Conservation (phyloP, 768 basidiomycete genomes). For the Rhizopogon rudus region DNA sequence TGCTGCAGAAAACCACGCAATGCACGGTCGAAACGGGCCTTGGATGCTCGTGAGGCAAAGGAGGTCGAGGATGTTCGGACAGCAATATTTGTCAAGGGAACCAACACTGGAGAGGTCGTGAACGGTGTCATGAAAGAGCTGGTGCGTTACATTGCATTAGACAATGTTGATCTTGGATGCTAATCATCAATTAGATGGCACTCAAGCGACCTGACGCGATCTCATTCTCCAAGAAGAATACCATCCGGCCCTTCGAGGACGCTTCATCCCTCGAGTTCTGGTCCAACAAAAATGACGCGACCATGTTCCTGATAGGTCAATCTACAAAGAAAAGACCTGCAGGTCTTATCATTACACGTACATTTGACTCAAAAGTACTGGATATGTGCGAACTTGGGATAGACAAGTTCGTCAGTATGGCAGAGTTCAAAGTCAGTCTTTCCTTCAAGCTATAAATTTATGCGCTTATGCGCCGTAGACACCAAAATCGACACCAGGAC, state of each 20-base stretch:
- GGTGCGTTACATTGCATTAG: constrained; percentile 37
- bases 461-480: constrained; percentile 43
- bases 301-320: constrained; percentile 85
- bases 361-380: constrained; percentile 79
- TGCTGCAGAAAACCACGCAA: constrained; percentile 81
- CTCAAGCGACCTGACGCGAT: constrained; percentile 90
- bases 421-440: constrained; percentile 70
- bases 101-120: constrained; percentile 77
- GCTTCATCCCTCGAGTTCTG: constrained; percentile 84
- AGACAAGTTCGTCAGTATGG: constrained; percentile 74
- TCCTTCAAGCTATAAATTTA: not conserved
- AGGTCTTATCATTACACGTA: constrained; percentile 78
- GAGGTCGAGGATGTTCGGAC: constrained; percentile 86
- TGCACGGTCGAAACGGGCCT: constrained; percentile 87
- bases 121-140: constrained; percentile 84
- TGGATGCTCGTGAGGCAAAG: constrained; percentile 85
- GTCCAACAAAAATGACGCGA: constrained; percentile 90
- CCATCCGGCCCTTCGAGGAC: constrained; percentile 87
- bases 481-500: constrained; percentile 82
- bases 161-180: not conserved
- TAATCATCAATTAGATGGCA: constrained; percentile 58
- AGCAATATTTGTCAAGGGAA: constrained; percentile 87
- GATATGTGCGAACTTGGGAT: constrained; percentile 97
- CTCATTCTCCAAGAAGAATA: constrained; percentile 92
- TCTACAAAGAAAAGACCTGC: constrained; percentile 94